phyloP scores from a whole-genome alignment of 2,329 filamentous ascomycete genomes.

The Rhinocladiella similis region DNA sequence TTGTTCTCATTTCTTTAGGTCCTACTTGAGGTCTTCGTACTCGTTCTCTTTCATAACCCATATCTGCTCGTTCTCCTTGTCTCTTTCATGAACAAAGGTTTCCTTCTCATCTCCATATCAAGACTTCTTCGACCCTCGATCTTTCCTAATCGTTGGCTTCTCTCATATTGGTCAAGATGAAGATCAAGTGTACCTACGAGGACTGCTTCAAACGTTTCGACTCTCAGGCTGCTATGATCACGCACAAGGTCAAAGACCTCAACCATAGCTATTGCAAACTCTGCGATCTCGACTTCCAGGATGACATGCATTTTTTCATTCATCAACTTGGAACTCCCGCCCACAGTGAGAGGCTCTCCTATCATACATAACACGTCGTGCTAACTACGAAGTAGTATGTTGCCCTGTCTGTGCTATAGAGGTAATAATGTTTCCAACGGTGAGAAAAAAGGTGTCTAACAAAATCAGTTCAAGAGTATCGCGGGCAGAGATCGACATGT shows the following conservation, averaged over 20 bases:
- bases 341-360: slow-evolving; percentile 37
- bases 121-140: too few species aligned
- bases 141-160: too few species aligned
- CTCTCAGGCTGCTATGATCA: slow-evolving; percentile 47
- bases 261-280: slow-evolving; percentile 43
- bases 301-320: slow-evolving; percentile 45
- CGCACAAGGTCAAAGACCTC: slow-evolving; percentile 49
- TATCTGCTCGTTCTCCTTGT: too few species aligned
- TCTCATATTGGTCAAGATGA: slow-evolving; percentile 11
- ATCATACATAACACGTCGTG: background rate
- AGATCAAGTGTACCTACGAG: slow-evolving; percentile 44
- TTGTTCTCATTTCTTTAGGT: too few species aligned
- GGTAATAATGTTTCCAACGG: slow-evolving; percentile 1
- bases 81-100: too few species aligned
- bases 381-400: slow-evolving; percentile 35
- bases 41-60: too few species aligned
- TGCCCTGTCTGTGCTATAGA: slow-evolving; percentile 60
- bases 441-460: background rate
- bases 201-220: slow-evolving; percentile 50
- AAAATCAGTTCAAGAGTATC: slow-evolving; percentile 47
- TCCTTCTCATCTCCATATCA: too few species aligned
- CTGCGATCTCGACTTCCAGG: slow-evolving; percentile 48
- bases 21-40: too few species aligned
- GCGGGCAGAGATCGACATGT: slow-evolving; percentile 55
- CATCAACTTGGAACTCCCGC: slow-evolving; percentile 50